Evolutionary conservation across 2,329 filamentous ascomycete genomes (phyloP).

Genomic region (Fusarium duplospermum): DNA sequence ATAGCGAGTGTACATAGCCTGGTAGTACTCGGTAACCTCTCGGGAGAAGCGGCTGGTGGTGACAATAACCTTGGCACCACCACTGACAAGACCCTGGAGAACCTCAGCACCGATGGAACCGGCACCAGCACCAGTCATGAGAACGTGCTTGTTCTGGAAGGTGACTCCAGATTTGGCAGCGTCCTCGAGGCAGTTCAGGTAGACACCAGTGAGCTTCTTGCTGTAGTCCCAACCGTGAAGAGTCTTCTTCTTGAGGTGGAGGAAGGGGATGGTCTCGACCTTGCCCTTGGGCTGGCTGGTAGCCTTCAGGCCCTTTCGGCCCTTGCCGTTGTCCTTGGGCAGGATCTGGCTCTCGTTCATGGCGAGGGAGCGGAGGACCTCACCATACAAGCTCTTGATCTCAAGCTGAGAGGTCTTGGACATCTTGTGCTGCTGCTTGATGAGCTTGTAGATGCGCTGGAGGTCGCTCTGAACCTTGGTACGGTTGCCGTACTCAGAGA

Average conservation of each 20-base stretch:
- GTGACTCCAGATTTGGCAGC: slow-evolving; percentile 89
- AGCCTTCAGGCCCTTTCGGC: slow-evolving; percentile 64
- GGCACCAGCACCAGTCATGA: slow-evolving; percentile 98
- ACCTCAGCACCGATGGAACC: slow-evolving; percentile 98
- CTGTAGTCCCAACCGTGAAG: slow-evolving; percentile 98
- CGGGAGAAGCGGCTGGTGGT: slow-evolving; percentile 97
- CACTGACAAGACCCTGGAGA: slow-evolving; percentile 93
- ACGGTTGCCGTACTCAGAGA: slow-evolving; percentile 97
- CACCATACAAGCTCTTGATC: slow-evolving; percentile 94
- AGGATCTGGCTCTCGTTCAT: slow-evolving; percentile 99
- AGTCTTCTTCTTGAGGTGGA: slow-evolving; percentile 94
- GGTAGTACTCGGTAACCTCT: slow-evolving; percentile 98
- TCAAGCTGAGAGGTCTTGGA: slow-evolving; percentile 96
- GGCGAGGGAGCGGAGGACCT: slow-evolving; percentile 90
- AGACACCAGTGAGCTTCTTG: slow-evolving; percentile 95
- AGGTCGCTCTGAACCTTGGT: slow-evolving; percentile 98
- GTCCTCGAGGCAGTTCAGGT: slow-evolving; percentile 91
- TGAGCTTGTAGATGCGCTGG: slow-evolving; percentile 95
- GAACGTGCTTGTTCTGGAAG: slow-evolving; percentile 93
- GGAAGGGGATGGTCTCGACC: slow-evolving; percentile 96
- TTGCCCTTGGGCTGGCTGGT: slow-evolving; percentile 81
- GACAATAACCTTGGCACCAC: slow-evolving; percentile 95
- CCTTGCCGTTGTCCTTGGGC: slow-evolving; percentile 83
- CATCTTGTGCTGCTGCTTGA: slow-evolving; percentile 97
- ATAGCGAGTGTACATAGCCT: slow-evolving; percentile 96